Evolutionary conservation across 805 yeast species (phyloP).

Genomic region (Torulaspora microellipsoides): DNA sequence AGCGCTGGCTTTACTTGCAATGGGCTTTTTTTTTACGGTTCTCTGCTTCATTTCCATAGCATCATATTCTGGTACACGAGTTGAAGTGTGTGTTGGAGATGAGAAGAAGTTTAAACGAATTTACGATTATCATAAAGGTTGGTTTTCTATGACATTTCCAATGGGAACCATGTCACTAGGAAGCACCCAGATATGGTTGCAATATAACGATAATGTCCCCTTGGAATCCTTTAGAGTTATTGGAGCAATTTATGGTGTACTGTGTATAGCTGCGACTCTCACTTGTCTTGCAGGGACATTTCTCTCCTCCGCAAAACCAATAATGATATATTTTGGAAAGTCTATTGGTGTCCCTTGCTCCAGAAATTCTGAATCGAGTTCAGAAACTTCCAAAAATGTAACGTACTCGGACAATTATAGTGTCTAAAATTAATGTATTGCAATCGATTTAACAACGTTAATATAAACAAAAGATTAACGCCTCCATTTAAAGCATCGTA

Average conservation of each 20-base stretch:
- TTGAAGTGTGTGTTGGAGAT: constrained; percentile 20
- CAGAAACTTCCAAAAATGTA: neutral
- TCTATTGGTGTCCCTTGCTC: neutral
- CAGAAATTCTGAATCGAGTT: neutral
- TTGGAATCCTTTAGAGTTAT: constrained; percentile 57
- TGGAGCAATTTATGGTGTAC: constrained; percentile 55
- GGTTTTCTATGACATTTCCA: constrained; percentile 91
- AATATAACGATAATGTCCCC: constrained; percentile 37
- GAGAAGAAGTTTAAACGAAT: constrained; percentile 22
- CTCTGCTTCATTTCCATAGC: constrained; percentile 36
- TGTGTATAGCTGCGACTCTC: constrained; percentile 45
- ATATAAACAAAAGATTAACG: too few relatives aligned
- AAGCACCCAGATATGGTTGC: constrained; percentile 45
- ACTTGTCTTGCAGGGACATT: constrained; percentile 35
- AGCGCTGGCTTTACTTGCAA: constrained; percentile 45
- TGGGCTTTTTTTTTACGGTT: constrained; percentile 56
- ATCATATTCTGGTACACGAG: constrained; percentile 16
- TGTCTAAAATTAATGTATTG: neutral
- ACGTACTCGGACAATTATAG: neutral
- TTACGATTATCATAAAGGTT: constrained; percentile 44
- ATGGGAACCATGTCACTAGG: constrained; percentile 75
- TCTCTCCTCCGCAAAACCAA: constrained; percentile 1
- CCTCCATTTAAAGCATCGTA: too few relatives aligned
- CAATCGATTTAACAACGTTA: too few relatives aligned
- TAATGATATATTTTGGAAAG: neutral